These are phyloP conservation scores for Allomyces macrogynus DNA, from an alignment of 192 early-diverging fungal genomes.

Conservation along the genomic window DNA sequence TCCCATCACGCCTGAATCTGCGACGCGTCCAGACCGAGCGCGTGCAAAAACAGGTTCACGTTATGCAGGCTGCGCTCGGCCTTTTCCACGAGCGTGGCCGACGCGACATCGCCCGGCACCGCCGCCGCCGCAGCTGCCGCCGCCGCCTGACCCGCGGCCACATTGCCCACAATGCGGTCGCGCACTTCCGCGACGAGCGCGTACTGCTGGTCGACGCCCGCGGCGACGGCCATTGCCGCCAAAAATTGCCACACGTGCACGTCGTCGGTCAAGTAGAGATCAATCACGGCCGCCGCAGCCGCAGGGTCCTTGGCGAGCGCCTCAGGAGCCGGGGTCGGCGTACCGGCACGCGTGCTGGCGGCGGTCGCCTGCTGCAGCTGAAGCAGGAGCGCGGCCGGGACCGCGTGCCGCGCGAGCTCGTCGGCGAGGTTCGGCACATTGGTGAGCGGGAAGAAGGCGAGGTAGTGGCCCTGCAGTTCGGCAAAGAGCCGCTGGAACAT, in stretches of 20 bases:
- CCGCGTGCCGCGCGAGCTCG: background rate
- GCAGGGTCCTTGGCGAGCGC: no score
- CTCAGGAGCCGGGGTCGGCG: conserved; percentile 3
- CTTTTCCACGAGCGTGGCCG: conserved; percentile 34
- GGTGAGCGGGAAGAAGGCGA: conserved; percentile 45
- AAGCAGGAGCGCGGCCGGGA: background rate
- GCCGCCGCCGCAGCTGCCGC: background rate
- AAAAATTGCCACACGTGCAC: conserved; percentile 96
- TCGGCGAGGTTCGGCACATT: background rate
- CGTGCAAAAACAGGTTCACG: conserved; percentile 89
- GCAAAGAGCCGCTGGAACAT: conserved; percentile 67
- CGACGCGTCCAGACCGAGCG: conserved; percentile 74
- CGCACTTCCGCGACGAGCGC: conserved; percentile 79
- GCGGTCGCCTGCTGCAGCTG: conserved; percentile 9
- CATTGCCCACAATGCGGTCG: conserved; percentile 13
- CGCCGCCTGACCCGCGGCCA: conserved; percentile 1
- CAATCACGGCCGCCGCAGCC: conserved; percentile 10
- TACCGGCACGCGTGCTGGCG: conserved; percentile 15
- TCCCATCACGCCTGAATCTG: conserved; percentile 21
- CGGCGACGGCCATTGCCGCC: conserved; percentile 83
- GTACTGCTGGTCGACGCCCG: conserved; percentile 84
- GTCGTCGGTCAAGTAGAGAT: conserved; percentile 37
- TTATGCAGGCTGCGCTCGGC: conserved; percentile 49
- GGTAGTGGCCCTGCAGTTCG: conserved; percentile 50
- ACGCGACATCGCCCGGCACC: conserved; percentile 57